These are phyloP conservation scores for Pseudozyma tsukubaensis DNA, from an alignment of 1,284 basidiomycete genomes.

Conservation along the genomic window DNA sequence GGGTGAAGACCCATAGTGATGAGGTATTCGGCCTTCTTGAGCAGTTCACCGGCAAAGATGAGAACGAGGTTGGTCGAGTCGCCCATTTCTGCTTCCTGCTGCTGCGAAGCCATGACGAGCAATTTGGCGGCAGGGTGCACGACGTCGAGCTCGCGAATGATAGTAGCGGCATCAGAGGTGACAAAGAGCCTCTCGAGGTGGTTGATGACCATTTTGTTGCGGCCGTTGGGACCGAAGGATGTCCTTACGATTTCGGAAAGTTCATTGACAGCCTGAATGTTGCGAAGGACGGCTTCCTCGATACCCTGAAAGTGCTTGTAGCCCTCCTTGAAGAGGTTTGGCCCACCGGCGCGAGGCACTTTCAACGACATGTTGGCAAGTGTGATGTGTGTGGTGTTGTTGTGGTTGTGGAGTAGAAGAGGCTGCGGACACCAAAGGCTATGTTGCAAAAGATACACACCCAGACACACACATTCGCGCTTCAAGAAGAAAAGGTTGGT, in stretches of 20 bases:
- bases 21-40: constrained; percentile 92
- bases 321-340: constrained; percentile 85
- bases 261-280: constrained; percentile 94
- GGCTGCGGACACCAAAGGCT: background rate
- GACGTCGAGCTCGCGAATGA: constrained; percentile 97
- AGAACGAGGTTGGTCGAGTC: constrained; percentile 95
- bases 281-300: constrained; percentile 86
- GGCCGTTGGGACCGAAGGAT: constrained; percentile 92
- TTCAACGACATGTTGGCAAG: constrained; percentile 81
- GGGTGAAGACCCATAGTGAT: constrained; percentile 97
- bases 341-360: constrained; percentile 87
- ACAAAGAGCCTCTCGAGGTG: constrained; percentile 95
- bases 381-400: background rate
- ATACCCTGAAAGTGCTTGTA: constrained; percentile 84
- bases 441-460: constrained; percentile 5
- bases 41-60: constrained; percentile 93
- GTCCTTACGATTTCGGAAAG: constrained; percentile 95
- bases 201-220: constrained; percentile 69
- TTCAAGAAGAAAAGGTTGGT: constrained; percentile 17
- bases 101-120: constrained; percentile 95
- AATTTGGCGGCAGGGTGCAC: constrained; percentile 98
- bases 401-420: constrained; percentile 1
- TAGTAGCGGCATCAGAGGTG: constrained; percentile 98
- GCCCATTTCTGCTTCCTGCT: constrained; percentile 97
- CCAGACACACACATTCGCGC: constrained; percentile 2